Base-by-base conservation (phyloP, 2,329 filamentous ascomycete genomes). In the Alternaria consortialis region DNA sequence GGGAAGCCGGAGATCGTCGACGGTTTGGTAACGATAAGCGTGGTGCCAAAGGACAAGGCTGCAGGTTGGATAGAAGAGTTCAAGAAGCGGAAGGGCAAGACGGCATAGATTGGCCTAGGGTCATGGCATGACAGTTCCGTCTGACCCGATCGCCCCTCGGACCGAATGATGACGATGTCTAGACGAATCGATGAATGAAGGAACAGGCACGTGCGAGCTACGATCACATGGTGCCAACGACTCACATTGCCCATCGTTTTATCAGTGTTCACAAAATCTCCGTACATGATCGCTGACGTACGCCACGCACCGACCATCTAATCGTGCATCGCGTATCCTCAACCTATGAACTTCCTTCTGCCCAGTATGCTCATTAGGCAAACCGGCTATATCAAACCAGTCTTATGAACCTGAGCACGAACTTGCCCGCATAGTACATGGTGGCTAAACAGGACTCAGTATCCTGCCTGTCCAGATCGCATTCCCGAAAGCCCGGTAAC, bases 1-100 rank as follows among this genome's bases (percentile, higher is more conserved):
- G 93, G 91, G 7, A 93, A 91, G 73, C 88, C 96, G 7, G 94
- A 97, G 80, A 85, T 99, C 9, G 88, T 97, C 47, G 94, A 99
- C 79, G 91, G 92, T 31, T 80, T 98, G 64, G 87, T 98, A 25
- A 88, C 84, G 74, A 88, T 99, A 31, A 93, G 92, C 74, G 88
- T 98, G 1, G 84, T 99, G 66, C 94, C 94, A 0, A 90, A 86
- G 71, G 80, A 78, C 3, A 88, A 87, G 79, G 89, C 91, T 1
- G 85, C 85, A 8, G 84, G 78, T n/a, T 99, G 94, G 90, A 89
- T 97, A 36, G 86, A 87, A 65, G 91, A 95, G 70, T 94, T 93
- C 77, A 98, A 97, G 83, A 85, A 83, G 71, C 89, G 91, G 76
- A 92, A 61, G 50, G 70, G 70, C 5, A 72, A 66, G 29, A 56